Percentiles rank a stretch among this genome's conserved stretches.
Evolutionary conservation across 192 early-diverging fungal species (phyloP).

Genomic region (Haplosporangium gracile): DNA sequence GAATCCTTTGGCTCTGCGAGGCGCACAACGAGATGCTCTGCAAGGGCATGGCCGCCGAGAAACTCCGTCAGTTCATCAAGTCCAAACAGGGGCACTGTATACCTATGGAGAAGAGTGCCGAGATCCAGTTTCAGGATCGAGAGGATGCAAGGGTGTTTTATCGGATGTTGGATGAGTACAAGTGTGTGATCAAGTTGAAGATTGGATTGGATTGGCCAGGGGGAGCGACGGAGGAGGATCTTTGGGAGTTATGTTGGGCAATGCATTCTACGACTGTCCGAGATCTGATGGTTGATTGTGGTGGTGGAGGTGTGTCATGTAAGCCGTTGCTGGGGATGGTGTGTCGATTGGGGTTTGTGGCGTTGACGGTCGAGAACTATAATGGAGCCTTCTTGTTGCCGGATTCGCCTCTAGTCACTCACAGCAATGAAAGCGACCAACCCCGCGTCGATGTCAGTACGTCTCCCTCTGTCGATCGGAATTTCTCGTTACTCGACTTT

Average conservation of each 20-base stretch:
- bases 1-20: constrained; percentile 27
- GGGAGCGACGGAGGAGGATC: constrained; percentile 30
- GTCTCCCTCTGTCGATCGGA: background rate
- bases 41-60: background rate
- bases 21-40: constrained; percentile 25
- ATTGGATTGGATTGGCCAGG: constrained; percentile 17
- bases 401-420: background rate
- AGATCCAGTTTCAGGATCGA: constrained; percentile 14
- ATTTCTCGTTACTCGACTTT: constrained; percentile 15
- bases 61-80: constrained; percentile 21
- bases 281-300: constrained; percentile 31
- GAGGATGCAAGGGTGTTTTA: constrained; percentile 29
- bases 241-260: constrained; percentile 27
- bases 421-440: background rate
- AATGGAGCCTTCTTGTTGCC: constrained; percentile 16
- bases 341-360: constrained; percentile 13
- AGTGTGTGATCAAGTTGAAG: constrained; percentile 23
- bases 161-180: constrained; percentile 11
- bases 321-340: constrained; percentile 36
- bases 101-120: constrained; percentile 21
- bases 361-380: constrained; percentile 37
- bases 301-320: constrained; percentile 15
- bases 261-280: constrained; percentile 15
- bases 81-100: constrained; percentile 12
- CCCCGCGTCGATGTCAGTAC: background rate